phyloP scores from a whole-genome alignment of 176 grass and related monocot genomes.

The Zea luxurians region DNA sequence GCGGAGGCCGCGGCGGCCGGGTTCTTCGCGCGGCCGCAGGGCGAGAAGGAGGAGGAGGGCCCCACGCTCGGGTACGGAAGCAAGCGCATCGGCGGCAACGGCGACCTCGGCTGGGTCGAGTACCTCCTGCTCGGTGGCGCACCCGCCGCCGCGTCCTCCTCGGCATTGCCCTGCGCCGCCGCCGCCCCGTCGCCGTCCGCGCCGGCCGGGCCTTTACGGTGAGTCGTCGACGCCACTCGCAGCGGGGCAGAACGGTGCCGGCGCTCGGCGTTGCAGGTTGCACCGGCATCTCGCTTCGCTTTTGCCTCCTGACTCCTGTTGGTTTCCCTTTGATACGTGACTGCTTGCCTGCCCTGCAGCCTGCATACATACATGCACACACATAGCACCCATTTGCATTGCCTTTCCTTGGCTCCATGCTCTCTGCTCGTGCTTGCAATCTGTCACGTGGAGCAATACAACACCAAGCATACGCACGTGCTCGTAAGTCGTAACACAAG shows the following conservation, averaged over 20 bases:
- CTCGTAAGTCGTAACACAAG: too few relatives aligned
- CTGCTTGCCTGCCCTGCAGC: too few relatives aligned
- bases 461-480: too few relatives aligned
- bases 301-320: neutral
- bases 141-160: constrained; percentile 15
- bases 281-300: constrained; percentile 27
- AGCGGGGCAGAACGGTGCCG: neutral
- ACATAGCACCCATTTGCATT: neutral
- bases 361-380: too few relatives aligned
- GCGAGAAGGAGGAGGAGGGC: constrained; percentile 54
- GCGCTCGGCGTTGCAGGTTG: constrained; percentile 9
- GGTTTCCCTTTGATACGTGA: too few relatives aligned
- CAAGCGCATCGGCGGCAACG: constrained; percentile 69
- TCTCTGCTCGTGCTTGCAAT: neutral
- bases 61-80: constrained; percentile 58
- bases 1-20: constrained; percentile 51
- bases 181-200: too few relatives aligned
- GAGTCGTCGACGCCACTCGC: neutral
- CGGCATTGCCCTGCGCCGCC: constrained; percentile 26
- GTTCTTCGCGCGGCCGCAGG: constrained; percentile 66
- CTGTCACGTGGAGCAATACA: neutral
- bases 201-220: constrained; percentile 32
- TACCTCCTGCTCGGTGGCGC: constrained; percentile 63
- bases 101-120: constrained; percentile 88
- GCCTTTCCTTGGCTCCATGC: neutral